Evolutionary conservation across 164 flowering plant genomes (phyloP).

Genomic region (Piper betle): DNA sequence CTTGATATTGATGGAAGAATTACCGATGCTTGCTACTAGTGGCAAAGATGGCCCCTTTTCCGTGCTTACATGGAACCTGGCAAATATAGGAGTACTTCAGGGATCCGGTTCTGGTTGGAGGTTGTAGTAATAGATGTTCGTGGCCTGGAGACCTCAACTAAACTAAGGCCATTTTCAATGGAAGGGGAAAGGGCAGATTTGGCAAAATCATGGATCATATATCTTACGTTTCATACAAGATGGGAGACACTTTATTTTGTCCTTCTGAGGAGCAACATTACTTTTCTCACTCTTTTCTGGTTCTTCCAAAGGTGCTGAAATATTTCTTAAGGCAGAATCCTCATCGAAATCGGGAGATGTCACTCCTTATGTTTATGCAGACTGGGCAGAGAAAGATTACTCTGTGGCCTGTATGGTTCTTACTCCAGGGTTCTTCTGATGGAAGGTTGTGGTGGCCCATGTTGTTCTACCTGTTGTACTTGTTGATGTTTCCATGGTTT

Average conservation of each 20-base stretch:
- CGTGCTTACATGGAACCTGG: constrained; percentile 5
- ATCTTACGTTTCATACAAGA: constrained; percentile 10
- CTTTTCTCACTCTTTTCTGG: constrained; percentile 7
- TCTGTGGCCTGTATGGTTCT: constrained; percentile 13
- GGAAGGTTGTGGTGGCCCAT: constrained; percentile 10
- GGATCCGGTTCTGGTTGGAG: constrained; percentile 12
- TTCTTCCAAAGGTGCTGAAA: constrained; percentile 10
- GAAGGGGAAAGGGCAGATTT: constrained; percentile 7
- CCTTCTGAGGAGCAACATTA: constrained; percentile 7
- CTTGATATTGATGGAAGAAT: constrained; percentile 11
- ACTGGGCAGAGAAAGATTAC: constrained; percentile 5
- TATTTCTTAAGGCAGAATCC: constrained; percentile 8
- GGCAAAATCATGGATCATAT: constrained; percentile 7
- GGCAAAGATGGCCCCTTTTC: constrained; percentile 2
- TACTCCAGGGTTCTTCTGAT: constrained; percentile 11
- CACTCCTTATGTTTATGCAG: constrained; percentile 7
- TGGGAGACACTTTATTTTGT: constrained; percentile 9
- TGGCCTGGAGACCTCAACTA: constrained; percentile 6
- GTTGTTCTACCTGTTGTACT: constrained; percentile 12
- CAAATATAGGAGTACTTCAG: constrained; percentile 7
- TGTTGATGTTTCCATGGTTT: constrained; percentile 14
- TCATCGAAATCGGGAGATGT: constrained; percentile 12
- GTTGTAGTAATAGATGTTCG: constrained; percentile 6
- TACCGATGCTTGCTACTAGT: constrained; percentile 3
- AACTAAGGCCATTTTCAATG: constrained; percentile 9